Evolutionary conservation across 495 filamentous ascomycete genomes (phyloP).

Genomic region (Chaetomium fimeti): DNA sequence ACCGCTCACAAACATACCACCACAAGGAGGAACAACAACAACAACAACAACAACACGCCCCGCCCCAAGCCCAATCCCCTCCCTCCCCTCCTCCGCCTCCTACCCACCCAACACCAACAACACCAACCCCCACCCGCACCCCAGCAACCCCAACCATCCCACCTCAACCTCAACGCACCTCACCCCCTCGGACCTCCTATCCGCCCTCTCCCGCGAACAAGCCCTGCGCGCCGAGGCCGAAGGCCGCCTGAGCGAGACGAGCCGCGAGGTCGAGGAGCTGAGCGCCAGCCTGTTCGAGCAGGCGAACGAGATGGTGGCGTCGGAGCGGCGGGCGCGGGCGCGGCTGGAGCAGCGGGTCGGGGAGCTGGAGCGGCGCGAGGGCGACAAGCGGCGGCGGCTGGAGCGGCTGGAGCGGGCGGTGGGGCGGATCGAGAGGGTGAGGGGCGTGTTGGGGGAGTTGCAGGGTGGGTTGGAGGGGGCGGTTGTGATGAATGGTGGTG

Average conservation of each 20-base stretch:
- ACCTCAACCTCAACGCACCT: slow-evolving; percentile 14
- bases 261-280: slow-evolving; percentile 84
- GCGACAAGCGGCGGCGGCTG: slow-evolving; percentile 66
- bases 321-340: slow-evolving; percentile 76
- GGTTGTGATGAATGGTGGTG: neutral
- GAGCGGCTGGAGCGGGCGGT: slow-evolving; percentile 78
- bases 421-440: slow-evolving; percentile 70
- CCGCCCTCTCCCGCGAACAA: slow-evolving; percentile 70
- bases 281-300: slow-evolving; percentile 83
- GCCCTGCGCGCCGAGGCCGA: slow-evolving; percentile 72
- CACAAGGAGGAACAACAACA: slow-evolving; percentile 20
- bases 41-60: slow-evolving; percentile 16
- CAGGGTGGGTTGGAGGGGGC: neutral
- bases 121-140: slow-evolving; percentile 8
- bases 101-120: neutral
- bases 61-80: slow-evolving; percentile 4
- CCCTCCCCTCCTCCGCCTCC: neutral
- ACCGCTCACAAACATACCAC: too few species aligned
- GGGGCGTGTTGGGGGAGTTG: slow-evolving; percentile 52
- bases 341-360: slow-evolving; percentile 73
- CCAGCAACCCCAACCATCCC: slow-evolving; percentile 1
- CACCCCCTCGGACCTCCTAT: slow-evolving; percentile 58
- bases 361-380: slow-evolving; percentile 66
- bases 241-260: slow-evolving; percentile 65
- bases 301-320: slow-evolving; percentile 96